Conservation (phyloP, 1,284 basidiomycete genomes). For the Cryptococcus sp. region DNA sequence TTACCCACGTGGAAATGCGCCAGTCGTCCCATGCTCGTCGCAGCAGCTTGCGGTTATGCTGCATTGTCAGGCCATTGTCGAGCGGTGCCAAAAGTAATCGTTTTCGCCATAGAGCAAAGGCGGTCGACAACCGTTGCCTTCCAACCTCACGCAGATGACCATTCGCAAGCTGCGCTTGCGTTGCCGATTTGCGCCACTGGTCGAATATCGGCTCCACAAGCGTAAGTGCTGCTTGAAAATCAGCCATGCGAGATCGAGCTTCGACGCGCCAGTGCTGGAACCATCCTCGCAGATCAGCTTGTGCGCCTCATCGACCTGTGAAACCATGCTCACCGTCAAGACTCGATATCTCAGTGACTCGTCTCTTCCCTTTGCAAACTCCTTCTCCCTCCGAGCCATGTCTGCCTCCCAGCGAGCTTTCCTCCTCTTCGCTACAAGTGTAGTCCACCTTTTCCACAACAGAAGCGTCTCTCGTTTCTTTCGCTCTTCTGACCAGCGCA, state of each 20-base stretch:
- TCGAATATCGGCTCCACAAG: constrained; percentile 3
- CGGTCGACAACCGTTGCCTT: not conserved
- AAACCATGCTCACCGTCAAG: too few relatives aligned
- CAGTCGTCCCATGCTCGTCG: constrained; percentile 28
- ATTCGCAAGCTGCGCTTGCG: not conserved
- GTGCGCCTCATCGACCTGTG: not conserved
- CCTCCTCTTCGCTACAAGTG: constrained; percentile 20
- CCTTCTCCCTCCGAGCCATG: constrained; percentile 29
- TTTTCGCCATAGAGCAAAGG: constrained; percentile 24
- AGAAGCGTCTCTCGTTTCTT: constrained; percentile 2
- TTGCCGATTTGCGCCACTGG: constrained; percentile 4
- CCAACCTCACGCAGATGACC: not conserved
- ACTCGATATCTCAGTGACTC: not conserved
- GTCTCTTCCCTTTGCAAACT: constrained; percentile 16
- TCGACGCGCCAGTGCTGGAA: constrained; percentile 19
- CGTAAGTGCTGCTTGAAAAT: not conserved
- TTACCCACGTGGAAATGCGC: constrained; percentile 23
- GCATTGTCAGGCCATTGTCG: constrained; percentile 11
- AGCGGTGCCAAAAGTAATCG: constrained; percentile 11
- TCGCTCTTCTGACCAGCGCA: not conserved
- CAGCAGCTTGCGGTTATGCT: constrained; percentile 11
- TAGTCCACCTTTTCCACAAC: constrained; percentile 34
- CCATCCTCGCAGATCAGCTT: not conserved
- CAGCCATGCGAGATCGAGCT: constrained; percentile 13
- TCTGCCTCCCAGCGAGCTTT: constrained; percentile 42